A percentile compares a stretch with the other conserved stretches of the same genome.
These are phyloP conservation scores for Phtheirospermum japonicum DNA, from an alignment of 257 asterid genomes.

Conservation along the genomic window DNA sequence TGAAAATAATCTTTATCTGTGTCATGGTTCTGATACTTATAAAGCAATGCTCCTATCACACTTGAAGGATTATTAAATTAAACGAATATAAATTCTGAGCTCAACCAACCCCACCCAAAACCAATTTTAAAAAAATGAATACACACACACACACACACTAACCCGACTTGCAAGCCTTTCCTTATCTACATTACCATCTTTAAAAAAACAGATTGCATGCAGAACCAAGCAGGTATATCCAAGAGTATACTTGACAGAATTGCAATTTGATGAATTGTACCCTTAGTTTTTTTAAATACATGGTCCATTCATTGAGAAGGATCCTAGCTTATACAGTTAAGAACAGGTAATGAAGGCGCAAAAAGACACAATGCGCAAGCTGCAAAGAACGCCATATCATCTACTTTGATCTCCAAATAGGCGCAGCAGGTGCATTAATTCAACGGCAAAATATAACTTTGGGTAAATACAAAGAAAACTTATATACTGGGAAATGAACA, in stretches of 20 bases:
- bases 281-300: background rate
- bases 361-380: no score
- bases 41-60: conserved; percentile 3
- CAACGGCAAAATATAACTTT: background rate
- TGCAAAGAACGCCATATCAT: no score
- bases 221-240: background rate
- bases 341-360: no score
- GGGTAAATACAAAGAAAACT: background rate
- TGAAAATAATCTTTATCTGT: background rate
- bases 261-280: conserved; percentile 1
- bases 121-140: no score
- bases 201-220: background rate
- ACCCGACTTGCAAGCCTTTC: no score
- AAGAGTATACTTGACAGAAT: background rate
- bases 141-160: no score
- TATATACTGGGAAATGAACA: background rate
- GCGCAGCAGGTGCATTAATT: background rate
- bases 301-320: background rate
- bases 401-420: no score
- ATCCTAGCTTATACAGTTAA: background rate
- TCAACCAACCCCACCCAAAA: no score
- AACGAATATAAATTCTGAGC: no score
- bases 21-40: conserved; percentile 9
- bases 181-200: no score
- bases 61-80: background rate